Evolutionary conservation across 352 stramenopile genomes (phyloP), one percentile per base, ranked within the genome.

Genomic region (Elongisporangium anandrum): DNA sequence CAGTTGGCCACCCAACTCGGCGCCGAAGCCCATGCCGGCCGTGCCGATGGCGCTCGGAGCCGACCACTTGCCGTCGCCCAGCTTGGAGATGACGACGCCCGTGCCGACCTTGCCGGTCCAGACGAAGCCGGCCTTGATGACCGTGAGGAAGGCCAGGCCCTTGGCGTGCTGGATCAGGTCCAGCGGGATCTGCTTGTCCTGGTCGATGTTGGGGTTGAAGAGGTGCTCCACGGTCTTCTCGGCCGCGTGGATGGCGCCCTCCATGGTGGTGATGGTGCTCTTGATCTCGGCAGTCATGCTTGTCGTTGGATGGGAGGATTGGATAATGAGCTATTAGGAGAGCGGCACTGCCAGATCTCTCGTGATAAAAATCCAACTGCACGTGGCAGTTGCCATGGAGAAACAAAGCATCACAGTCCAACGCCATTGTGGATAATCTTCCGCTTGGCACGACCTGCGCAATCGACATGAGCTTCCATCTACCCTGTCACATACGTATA

Each of bases 11-110:
- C 86, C 86, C 48, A 88, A 62, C 68, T 95, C 82, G 41, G 80
- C 75, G 45, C 86, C 86, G 65, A 90, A 84, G 61, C 87, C 90
- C 75, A 98, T 92, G 50, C 94, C 94, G 22, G 84, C 80, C 24
- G 95, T 93, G 50, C 88, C 95, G 64, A 99, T 98, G 7, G 95
- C 95, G 21, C 87, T 98, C 15, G 96, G 96, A 13, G 96, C 94
- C 49, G 90, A 98, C 96, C 96, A 99, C 49, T 88, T 91, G 13
- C 96, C 95, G 70, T 98, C 93, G 2, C 83, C 81, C 10, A 98
- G 81, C 61, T 97, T 94, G 16, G 94, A 84, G 65, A 99, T 85
- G 16, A 99, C 90, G 52, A 99, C 83, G 48, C 96, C 96, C 54
- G 84, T 92, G 66, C 86, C 86, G 24, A 95, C 69, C 61, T 90